Evolutionary conservation across 1,139 yeast species (phyloP).

Genomic region (Eremothecium gossypii): DNA sequence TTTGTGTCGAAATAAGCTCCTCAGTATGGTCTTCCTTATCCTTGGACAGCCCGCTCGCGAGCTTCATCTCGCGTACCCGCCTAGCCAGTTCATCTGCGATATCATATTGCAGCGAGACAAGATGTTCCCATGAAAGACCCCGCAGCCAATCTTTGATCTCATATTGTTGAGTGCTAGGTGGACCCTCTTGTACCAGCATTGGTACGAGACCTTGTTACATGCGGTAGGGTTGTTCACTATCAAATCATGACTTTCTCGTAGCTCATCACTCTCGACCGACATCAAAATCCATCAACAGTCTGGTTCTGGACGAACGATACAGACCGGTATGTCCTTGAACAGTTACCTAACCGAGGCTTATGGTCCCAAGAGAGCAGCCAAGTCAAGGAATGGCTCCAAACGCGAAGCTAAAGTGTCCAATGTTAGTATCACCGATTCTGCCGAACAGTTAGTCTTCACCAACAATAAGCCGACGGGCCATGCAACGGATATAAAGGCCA

Average conservation of each 20-base stretch:
- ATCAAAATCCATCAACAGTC: not conserved
- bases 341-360: conserved; percentile 19
- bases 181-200: not conserved
- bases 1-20: conserved; percentile 21
- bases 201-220: no score
- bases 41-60: not conserved
- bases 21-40: conserved; percentile 14
- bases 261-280: no score
- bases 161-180: not conserved
- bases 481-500: conserved; percentile 2
- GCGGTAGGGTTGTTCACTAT: no score
- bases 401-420: conserved; percentile 5
- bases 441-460: conserved; percentile 4
- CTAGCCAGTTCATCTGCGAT: conserved; percentile 3
- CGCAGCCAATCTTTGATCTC: conserved; percentile 1
- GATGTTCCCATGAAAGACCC: conserved; percentile 3
- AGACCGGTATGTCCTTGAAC: conserved; percentile 8
- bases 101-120: conserved; percentile 3
- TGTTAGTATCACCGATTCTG: conserved; percentile 12
- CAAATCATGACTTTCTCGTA: no score
- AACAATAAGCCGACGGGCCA: conserved; percentile 1
- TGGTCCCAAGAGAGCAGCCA: conserved; percentile 14
- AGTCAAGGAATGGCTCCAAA: conserved; percentile 16
- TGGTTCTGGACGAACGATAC: not conserved
- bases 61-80: conserved; percentile 2